Evolutionary conservation across 441 rosid genomes (phyloP).

Genomic region (Sinapis alba): DNA sequence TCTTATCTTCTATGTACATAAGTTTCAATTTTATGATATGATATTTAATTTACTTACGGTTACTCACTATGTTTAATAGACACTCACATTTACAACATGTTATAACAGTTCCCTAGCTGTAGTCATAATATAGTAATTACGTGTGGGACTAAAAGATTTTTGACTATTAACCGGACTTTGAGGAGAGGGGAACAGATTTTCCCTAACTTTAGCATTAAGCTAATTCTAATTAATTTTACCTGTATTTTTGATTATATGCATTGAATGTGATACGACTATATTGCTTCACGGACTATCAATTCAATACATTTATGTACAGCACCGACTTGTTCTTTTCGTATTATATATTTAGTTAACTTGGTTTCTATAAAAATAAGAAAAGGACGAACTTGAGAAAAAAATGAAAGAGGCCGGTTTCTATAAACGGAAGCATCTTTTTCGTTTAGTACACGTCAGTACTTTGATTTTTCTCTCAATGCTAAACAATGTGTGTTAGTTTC

Average conservation of each 20-base stretch:
- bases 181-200: constrained; percentile 39
- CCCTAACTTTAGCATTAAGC: constrained; percentile 44
- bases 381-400: constrained; percentile 8
- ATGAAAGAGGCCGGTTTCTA: constrained; percentile 19
- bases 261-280: constrained; percentile 34
- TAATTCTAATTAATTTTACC: constrained; percentile 16
- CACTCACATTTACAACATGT: constrained; percentile 25
- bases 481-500: constrained; percentile 10
- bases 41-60: background rate
- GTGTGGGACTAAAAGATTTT: constrained; percentile 29
- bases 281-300: constrained; percentile 35
- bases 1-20: background rate
- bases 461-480: background rate
- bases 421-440: constrained; percentile 30
- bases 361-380: constrained; percentile 25
- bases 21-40: constrained; percentile 17
- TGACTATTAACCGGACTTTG: constrained; percentile 40
- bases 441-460: constrained; percentile 10
- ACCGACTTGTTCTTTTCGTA: constrained; percentile 26
- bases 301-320: constrained; percentile 33
- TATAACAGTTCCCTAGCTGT: constrained; percentile 22
- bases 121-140: constrained; percentile 21
- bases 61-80: background rate
- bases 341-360: constrained; percentile 16
- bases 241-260: constrained; percentile 19